These are phyloP conservation scores for Hanseniaspora sp. DNA, from an alignment of 1,139 yeast genomes.

Conservation along the genomic window DNA sequence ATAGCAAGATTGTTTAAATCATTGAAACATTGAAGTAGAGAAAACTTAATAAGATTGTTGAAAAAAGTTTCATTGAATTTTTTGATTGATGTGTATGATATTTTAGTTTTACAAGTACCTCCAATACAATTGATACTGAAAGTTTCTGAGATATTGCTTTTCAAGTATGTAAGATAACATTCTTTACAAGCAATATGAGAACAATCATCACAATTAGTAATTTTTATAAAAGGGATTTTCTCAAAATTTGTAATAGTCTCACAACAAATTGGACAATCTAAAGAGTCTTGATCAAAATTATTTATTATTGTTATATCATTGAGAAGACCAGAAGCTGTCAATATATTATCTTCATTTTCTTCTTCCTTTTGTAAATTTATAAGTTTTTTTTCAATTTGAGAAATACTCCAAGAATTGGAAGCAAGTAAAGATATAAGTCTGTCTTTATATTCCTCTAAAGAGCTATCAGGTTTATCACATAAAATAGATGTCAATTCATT, in stretches of 20 bases:
- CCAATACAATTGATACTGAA: slow-evolving; percentile 6
- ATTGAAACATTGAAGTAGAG: slow-evolving; percentile 3
- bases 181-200: slow-evolving; percentile 9
- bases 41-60: slow-evolving; percentile 3
- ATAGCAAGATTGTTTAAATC: slow-evolving; percentile 2
- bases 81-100: slow-evolving; percentile 9
- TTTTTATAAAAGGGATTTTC: neutral
- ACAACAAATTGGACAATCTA: slow-evolving; percentile 14
- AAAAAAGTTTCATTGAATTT: neutral
- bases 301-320: neutral
- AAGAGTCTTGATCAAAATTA: neutral
- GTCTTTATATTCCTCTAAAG: neutral
- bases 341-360: neutral
- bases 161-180: slow-evolving; percentile 11
- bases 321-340: neutral
- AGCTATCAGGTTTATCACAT: neutral
- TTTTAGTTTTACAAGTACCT: slow-evolving; percentile 7
- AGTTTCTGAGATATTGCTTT: neutral
- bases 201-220: neutral
- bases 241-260: neutral
- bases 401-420: neutral
- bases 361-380: neutral
- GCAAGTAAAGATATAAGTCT: neutral
- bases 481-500: neutral
- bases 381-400: neutral